Evolutionary conservation across 1,284 basidiomycete genomes (phyloP).

Genomic region (Cutaneotrichosporon sp.): DNA sequence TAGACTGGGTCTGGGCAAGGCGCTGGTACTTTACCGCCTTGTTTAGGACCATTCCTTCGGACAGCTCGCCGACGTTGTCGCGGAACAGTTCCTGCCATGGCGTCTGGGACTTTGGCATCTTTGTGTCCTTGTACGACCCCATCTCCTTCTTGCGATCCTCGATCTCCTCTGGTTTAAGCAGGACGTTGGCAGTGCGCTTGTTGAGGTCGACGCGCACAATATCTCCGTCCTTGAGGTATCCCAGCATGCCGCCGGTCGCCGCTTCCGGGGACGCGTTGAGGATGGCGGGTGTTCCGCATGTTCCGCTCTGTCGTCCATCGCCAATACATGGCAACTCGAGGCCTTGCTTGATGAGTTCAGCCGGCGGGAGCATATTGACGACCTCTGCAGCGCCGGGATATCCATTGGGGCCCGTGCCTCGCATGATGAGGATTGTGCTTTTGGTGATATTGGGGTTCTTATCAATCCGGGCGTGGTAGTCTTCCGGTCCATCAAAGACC

Average conservation of each 20-base stretch:
- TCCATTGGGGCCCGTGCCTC: slow-evolving; percentile 50
- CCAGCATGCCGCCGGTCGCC: slow-evolving; percentile 48
- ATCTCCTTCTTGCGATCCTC: slow-evolving; percentile 41
- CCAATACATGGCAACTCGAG: slow-evolving; percentile 53
- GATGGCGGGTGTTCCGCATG: slow-evolving; percentile 51
- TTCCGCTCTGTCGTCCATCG: slow-evolving; percentile 52
- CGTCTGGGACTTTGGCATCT: slow-evolving; percentile 44
- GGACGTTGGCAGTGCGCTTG: slow-evolving; percentile 44
- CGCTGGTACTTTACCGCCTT: slow-evolving; percentile 49
- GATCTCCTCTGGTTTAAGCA: slow-evolving; percentile 40
- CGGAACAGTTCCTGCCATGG: slow-evolving; percentile 54
- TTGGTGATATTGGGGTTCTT: slow-evolving; percentile 32
- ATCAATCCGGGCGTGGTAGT: slow-evolving; percentile 50
- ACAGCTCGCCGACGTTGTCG: slow-evolving; percentile 43
- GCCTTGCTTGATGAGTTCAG: slow-evolving; percentile 49
- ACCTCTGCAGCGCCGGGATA: slow-evolving; percentile 52
- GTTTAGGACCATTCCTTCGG: slow-evolving; percentile 52
- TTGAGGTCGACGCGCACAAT: slow-evolving; percentile 48
- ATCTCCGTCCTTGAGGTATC: slow-evolving; percentile 50
- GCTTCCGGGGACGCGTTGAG: slow-evolving; percentile 53
- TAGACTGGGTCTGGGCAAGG: slow-evolving; percentile 47
- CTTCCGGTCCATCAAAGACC: slow-evolving; percentile 53
- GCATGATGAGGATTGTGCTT: slow-evolving; percentile 49
- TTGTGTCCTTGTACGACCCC: slow-evolving; percentile 31
- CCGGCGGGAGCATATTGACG: slow-evolving; percentile 53